These are phyloP conservation scores for Aspergillus hortae DNA, from an alignment of 2,329 filamentous ascomycete species.

Conservation along the genomic window DNA sequence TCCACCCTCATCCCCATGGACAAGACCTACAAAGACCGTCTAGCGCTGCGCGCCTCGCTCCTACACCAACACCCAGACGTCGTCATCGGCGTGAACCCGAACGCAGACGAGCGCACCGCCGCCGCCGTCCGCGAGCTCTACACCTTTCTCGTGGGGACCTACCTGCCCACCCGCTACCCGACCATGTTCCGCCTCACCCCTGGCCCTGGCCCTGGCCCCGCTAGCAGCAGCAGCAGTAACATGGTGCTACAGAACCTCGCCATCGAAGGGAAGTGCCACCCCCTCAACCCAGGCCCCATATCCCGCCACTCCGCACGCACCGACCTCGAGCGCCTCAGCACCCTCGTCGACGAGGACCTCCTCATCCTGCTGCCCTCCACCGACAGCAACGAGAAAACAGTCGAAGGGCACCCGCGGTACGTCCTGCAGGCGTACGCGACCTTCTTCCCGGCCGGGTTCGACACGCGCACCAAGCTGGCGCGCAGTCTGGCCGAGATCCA, in stretches of 20 bases:
- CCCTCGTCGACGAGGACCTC: slow-evolving; percentile 58
- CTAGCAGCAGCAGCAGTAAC: neutral
- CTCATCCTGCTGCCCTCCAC: slow-evolving; percentile 51
- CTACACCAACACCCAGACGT: slow-evolving; percentile 43
- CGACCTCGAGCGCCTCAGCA: slow-evolving; percentile 46
- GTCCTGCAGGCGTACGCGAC: slow-evolving; percentile 54
- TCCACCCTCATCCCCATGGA: slow-evolving; percentile 59
- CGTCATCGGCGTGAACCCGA: slow-evolving; percentile 37
- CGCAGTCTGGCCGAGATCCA: slow-evolving; percentile 55
- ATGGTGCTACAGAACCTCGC: slow-evolving; percentile 42
- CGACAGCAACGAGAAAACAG: slow-evolving; percentile 12
- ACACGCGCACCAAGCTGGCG: slow-evolving; percentile 53
- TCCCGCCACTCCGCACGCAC: slow-evolving; percentile 8
- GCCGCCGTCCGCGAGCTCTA: slow-evolving; percentile 57
- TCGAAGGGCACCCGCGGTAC: slow-evolving; percentile 42
- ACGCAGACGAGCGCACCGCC: slow-evolving; percentile 36
- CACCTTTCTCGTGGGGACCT: slow-evolving; percentile 50
- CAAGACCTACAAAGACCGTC: slow-evolving; percentile 53
- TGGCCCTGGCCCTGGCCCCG: slow-evolving; percentile 4
- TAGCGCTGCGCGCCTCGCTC: slow-evolving; percentile 48
- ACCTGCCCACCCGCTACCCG: slow-evolving; percentile 57
- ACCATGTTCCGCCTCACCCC: slow-evolving; percentile 45
- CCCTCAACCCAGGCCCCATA: slow-evolving; percentile 19
- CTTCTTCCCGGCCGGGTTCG: slow-evolving; percentile 59
- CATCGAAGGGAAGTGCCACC: slow-evolving; percentile 35